These are phyloP conservation scores for Candida golubevii DNA, from an alignment of 805 yeast species.

Conservation along the genomic window DNA sequence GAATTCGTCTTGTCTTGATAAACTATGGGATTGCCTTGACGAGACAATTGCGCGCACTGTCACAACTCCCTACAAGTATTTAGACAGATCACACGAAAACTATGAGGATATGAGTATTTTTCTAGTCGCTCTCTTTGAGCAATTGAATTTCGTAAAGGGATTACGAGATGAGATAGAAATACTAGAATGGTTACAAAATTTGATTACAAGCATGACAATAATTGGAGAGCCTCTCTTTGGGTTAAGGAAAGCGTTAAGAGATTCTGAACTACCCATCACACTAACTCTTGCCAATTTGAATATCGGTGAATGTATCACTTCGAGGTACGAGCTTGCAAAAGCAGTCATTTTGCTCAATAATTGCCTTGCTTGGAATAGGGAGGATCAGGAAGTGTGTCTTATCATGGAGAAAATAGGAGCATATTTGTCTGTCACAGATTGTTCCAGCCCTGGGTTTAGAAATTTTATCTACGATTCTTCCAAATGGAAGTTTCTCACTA, in stretches of 20 bases:
- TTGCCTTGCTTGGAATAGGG: constrained; percentile 24
- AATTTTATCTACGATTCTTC: constrained; percentile 15
- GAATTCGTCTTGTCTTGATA: constrained; percentile 11
- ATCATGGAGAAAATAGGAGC: constrained; percentile 46
- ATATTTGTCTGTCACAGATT: constrained; percentile 17
- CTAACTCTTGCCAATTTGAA: constrained; percentile 2
- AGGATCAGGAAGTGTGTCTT: constrained; percentile 24
- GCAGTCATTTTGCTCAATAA: constrained; percentile 36
- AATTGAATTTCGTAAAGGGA: constrained; percentile 48
- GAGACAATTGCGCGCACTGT: constrained; percentile 70
- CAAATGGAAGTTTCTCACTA: constrained; percentile 19
- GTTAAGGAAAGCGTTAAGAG: constrained; percentile 15
- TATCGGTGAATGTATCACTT: constrained; percentile 15
- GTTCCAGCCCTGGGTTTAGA: constrained; percentile 11
- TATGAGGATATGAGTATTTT: constrained; percentile 34
- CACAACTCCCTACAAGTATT: constrained; percentile 77
- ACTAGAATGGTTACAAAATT: constrained; percentile 48
- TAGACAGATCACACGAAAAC: constrained; percentile 47
- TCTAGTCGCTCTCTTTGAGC: constrained; percentile 51
- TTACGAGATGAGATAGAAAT: constrained; percentile 21
- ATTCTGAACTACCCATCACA: constrained; percentile 3
- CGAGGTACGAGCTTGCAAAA: constrained; percentile 47
- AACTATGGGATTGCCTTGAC: constrained; percentile 64
- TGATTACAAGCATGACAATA: constrained; percentile 44
- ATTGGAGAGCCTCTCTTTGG: constrained; percentile 54